These are phyloP conservation scores for Diaporthe ampelina DNA, from an alignment of 2,329 filamentous ascomycete species.

Conservation along the genomic window DNA sequence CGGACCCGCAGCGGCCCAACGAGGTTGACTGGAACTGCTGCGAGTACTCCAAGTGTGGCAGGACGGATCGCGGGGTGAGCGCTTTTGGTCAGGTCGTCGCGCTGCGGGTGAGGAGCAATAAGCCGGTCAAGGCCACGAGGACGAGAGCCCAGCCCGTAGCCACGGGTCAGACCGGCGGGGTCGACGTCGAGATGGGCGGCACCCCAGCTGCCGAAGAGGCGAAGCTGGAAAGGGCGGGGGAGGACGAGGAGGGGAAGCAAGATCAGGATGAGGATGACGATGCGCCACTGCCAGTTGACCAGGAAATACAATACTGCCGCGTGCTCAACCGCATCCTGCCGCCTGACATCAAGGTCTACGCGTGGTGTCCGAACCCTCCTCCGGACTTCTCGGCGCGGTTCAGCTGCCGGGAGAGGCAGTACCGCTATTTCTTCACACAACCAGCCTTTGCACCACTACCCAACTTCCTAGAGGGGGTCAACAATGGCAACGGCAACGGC, in stretches of 20 bases:
- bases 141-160: constrained; percentile 44
- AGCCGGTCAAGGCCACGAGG: constrained; percentile 64
- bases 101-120: constrained; percentile 84
- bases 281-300: constrained; percentile 75
- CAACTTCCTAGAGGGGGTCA: constrained; percentile 57
- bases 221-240: constrained; percentile 39
- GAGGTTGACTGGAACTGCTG: constrained; percentile 84
- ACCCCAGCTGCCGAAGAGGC: constrained; percentile 19
- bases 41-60: constrained; percentile 94
- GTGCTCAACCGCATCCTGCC: constrained; percentile 91
- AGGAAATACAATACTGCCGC: constrained; percentile 88
- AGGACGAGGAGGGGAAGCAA: constrained; percentile 46
- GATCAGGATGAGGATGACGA: constrained; percentile 51
- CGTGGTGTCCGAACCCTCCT: constrained; percentile 91
- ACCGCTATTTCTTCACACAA: constrained; percentile 98
- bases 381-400: constrained; percentile 89
- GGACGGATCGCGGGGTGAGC: constrained; percentile 93
- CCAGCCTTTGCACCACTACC: constrained; percentile 84
- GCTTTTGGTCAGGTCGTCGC: constrained; percentile 97
- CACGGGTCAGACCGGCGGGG: constrained; percentile 43
- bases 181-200: constrained; percentile 30
- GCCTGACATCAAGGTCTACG: constrained; percentile 88
- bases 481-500: constrained; percentile 44
- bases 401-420: constrained; percentile 90
- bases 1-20: constrained; percentile 72